Evolutionary conservation across 1,284 basidiomycete genomes (phyloP).

Genomic region (Puccinia hordei): DNA sequence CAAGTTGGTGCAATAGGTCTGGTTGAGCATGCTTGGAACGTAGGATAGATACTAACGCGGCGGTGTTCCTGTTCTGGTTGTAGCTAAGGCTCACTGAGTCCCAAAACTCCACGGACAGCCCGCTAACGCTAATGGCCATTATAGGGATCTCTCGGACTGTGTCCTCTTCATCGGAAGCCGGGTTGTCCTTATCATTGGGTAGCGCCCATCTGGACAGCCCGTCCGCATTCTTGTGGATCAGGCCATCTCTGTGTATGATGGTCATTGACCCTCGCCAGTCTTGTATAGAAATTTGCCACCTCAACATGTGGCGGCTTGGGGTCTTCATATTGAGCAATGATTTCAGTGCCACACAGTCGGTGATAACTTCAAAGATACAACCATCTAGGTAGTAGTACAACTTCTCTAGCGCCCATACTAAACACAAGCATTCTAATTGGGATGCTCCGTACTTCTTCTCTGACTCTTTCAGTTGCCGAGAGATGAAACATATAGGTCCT

Average conservation of each 20-base stretch:
- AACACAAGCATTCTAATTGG: background rate
- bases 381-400: background rate
- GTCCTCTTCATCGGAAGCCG: background rate
- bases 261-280: background rate
- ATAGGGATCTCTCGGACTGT: background rate
- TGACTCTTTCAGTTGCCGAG: no score
- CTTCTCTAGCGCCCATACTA: background rate
- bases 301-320: background rate
- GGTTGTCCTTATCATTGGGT: background rate
- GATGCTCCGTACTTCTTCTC: no score
- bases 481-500: no score
- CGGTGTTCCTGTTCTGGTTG: background rate
- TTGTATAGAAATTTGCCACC: background rate
- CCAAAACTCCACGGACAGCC: background rate
- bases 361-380: background rate
- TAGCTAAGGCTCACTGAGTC: background rate
- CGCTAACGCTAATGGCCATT: background rate
- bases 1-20: background rate
- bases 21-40: background rate
- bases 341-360: constrained; percentile 1
- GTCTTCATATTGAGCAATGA: background rate
- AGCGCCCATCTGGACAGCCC: background rate
- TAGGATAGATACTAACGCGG: background rate
- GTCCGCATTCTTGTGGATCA: background rate
- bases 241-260: no score